Evolutionary conservation across 306 rosid species (phyloP).

Genomic region (Gastrolobium villosum): DNA sequence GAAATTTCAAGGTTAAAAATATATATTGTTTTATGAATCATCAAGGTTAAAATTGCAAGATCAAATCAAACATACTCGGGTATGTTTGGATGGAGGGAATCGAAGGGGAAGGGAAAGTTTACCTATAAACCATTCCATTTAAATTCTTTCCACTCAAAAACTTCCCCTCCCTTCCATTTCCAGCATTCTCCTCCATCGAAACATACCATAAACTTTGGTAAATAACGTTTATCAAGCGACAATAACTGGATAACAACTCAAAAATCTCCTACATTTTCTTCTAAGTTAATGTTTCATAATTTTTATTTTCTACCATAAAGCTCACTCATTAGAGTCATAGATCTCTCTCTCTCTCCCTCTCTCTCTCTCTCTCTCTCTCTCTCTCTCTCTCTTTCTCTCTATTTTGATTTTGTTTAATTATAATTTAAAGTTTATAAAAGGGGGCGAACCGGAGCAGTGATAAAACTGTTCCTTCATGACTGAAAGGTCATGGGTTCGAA

Average conservation of each 20-base stretch:
- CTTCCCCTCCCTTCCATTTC: background rate
- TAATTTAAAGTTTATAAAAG: background rate
- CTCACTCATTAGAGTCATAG: background rate
- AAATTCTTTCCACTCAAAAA: conserved; percentile 20
- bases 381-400: background rate
- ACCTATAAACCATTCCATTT: conserved; percentile 17
- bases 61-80: conserved; percentile 22
- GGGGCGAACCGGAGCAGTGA: no score
- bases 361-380: background rate
- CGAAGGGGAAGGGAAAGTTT: background rate
- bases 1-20: conserved; percentile 20
- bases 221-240: conserved; percentile 12
- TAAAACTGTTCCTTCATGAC: no score
- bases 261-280: conserved; percentile 27
- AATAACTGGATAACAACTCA: background rate
- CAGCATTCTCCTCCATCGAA: conserved; percentile 5
- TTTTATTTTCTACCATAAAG: background rate
- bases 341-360: background rate
- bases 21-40: conserved; percentile 1
- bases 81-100: conserved; percentile 10
- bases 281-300: background rate
- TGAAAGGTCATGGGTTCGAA: no score
- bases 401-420: background rate
- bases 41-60: conserved; percentile 31
- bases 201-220: conserved; percentile 9